phyloP scores from a whole-genome alignment of 139 green algal species.

The Monoraphidium neglectum region DNA sequence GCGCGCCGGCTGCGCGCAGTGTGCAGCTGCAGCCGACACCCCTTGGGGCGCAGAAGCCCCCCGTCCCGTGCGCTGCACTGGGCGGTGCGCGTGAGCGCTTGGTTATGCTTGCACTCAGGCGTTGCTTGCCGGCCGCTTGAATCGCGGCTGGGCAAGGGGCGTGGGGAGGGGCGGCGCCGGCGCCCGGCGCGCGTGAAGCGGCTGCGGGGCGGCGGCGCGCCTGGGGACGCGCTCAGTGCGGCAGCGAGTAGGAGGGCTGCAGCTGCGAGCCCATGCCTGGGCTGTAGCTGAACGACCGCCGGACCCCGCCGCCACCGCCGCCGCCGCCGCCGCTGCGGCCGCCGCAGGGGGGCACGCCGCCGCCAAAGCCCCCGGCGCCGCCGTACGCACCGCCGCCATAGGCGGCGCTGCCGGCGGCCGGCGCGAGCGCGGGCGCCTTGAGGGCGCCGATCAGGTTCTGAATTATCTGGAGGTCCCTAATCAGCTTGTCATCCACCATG shows the following conservation, averaged over 20 bases:
- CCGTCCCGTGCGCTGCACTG: no score
- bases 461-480: slow-evolving; percentile 52
- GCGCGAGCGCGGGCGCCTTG: slow-evolving; percentile 11
- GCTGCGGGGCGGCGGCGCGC: no score
- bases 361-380: neutral
- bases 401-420: neutral
- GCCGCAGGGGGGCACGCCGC: neutral
- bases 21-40: no score
- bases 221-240: neutral
- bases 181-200: no score
- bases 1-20: no score
- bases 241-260: neutral
- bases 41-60: no score
- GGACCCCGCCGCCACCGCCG: neutral
- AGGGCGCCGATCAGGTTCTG: slow-evolving; percentile 45
- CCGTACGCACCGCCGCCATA: neutral
- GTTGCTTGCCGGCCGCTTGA: no score
- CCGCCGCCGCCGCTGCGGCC: neutral
- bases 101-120: no score
- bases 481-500: slow-evolving; percentile 51
- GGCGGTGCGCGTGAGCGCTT: no score
- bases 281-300: neutral
- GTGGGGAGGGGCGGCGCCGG: no score
- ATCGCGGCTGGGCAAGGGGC: no score
- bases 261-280: neutral